A percentile compares a stretch with the other conserved stretches of the same genome.
Conservation (phyloP, 1,284 basidiomycete species). For the Fistulinella staudtii region DNA sequence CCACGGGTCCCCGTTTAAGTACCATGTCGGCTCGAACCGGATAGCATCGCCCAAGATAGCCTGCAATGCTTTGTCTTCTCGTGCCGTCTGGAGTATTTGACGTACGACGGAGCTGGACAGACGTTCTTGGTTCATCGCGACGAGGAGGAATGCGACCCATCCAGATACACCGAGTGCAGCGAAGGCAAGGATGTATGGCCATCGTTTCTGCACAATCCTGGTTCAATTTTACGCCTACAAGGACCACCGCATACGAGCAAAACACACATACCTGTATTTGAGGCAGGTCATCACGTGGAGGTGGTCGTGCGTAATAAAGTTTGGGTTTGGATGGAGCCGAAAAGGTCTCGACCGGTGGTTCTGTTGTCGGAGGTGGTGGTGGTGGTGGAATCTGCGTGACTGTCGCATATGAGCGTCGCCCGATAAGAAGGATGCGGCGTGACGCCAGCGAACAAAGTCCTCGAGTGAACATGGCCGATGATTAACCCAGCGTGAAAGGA, state of each 20-base stretch:
- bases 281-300: constrained; percentile 41
- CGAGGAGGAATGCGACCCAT: constrained; percentile 66
- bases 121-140: constrained; percentile 72
- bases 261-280: constrained; percentile 34
- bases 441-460: constrained; percentile 5
- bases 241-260: not conserved
- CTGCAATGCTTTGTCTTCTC: constrained; percentile 46
- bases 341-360: constrained; percentile 27
- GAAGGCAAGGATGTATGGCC: constrained; percentile 57
- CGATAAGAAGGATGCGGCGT: constrained; percentile 9
- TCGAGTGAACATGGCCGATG: constrained; percentile 15
- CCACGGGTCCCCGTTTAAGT: constrained; percentile 71
- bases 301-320: constrained; percentile 32
- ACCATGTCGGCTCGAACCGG: constrained; percentile 69
- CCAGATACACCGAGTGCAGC: constrained; percentile 51
- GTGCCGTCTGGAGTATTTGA: constrained; percentile 57
- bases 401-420: constrained; percentile 14
- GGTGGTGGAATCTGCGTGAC: constrained; percentile 22
- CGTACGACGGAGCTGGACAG: constrained; percentile 72
- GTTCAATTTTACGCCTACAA: not conserved
- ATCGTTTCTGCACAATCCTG: constrained; percentile 36
- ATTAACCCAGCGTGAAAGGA: not conserved
- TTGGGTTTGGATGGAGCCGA: constrained; percentile 35
- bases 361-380: constrained; percentile 22
- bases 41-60: constrained; percentile 64